These are phyloP conservation scores for Fusarium staphyleae DNA, from an alignment of 2,329 filamentous ascomycete species.

Conservation along the genomic window DNA sequence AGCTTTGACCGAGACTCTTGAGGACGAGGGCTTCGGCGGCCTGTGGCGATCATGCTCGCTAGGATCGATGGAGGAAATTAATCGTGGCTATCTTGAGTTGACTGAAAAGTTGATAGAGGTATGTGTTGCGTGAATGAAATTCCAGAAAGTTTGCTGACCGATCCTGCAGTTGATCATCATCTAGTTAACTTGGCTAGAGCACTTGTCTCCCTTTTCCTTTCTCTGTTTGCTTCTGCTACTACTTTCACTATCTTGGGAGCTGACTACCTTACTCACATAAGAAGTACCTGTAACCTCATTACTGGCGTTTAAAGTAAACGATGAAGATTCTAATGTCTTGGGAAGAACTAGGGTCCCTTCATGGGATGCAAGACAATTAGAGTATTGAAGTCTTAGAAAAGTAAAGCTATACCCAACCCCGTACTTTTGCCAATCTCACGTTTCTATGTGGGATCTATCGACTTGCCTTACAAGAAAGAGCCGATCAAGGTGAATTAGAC, in stretches of 20 bases:
- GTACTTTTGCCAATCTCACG: not conserved
- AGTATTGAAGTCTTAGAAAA: not conserved
- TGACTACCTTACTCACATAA: not conserved
- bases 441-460: not conserved
- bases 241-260: not conserved
- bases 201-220: not conserved
- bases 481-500: not conserved
- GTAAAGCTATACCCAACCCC: not conserved
- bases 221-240: not conserved
- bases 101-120: constrained; percentile 70
- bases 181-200: not conserved
- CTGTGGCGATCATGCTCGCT: constrained; percentile 66
- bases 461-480: not conserved
- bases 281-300: not conserved
- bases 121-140: constrained; percentile 30
- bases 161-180: constrained; percentile 6
- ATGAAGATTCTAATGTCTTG: not conserved
- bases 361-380: not conserved
- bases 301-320: constrained; percentile 3
- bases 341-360: not conserved
- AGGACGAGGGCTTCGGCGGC: constrained; percentile 68
- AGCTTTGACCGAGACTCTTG: constrained; percentile 60
- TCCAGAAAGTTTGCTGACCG: not conserved
- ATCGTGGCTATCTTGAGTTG: constrained; percentile 52
- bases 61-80: constrained; percentile 49